Base-by-base conservation (phyloP, 768 basidiomycete species). In the Mycena galericulata region DNA sequence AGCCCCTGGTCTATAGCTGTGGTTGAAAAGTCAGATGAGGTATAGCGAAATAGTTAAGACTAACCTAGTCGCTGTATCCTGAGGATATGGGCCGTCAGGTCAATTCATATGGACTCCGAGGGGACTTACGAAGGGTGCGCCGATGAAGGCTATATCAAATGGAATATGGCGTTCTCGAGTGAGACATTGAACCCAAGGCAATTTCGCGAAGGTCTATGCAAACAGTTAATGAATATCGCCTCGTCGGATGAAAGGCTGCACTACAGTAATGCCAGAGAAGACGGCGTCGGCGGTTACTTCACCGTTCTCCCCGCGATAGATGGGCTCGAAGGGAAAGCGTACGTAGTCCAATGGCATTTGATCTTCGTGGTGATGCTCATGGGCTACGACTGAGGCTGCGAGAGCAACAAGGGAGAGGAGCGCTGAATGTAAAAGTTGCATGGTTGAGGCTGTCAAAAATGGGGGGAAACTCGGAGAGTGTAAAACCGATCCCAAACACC, bases 181-280 rank as follows among this genome's bases (percentile, higher is more conserved):
- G 56, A 96, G 87, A 76, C 95, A 96, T 70, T 90, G 87, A 1
- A 89, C 85, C 88, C 92, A 95, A 29, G 93, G 93, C n/a, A 97
- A 85, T 77, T 87, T 95, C 20, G 95, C 95, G 76, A 96, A 97
- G 3, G 93, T 94, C 8, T n/a, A n/a, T n/a, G n/a, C n/a, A n/a
- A n/a, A n/a, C n/a, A n/a, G n/a, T n/a, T n/a, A n/a, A n/a, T n/a
- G n/a, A n/a, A n/a, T n/a, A 38, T 17, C 38, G 38, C 17, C 38
- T 9, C 9, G 17, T 17, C 38, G 17, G 38, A 9, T 38, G 38
- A 38, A 38, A 38, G 17, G 38, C 38, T 38, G 38, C 38, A 38
- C 9, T 38, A 38, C 38, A 2, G 89, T 88, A 36, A 95, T 91
- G 11, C 95, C 95, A 50, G 92, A 89, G 79, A 95, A 96, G 38